Evolutionary conservation across 1,284 basidiomycete species (phyloP), one percentile per base, ranked within the genome.

Genomic region (Cryptococcus neoformans): DNA sequence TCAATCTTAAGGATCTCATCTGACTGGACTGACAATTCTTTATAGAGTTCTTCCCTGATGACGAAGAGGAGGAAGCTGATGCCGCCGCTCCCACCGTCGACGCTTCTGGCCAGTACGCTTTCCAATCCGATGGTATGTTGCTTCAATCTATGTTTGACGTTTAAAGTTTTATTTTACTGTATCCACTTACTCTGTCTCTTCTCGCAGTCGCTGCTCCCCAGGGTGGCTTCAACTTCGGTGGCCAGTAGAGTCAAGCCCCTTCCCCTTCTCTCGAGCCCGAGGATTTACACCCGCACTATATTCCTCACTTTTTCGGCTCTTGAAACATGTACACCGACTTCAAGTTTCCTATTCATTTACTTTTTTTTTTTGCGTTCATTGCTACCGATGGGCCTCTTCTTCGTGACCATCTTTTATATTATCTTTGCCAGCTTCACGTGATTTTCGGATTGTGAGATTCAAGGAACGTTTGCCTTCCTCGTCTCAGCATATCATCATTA

Each of bases 151-250:
- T 39, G n/a, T 34, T 4, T 48, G 28, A 28, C 28, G 28, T 28
- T 28, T 28, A 4, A 28, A 28, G 28, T 28, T 4, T 21, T 16
- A 4, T 36, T 38, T 4, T 8, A 11, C 40, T n/a, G 11, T 8
- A 12, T 14, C 5, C 11, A n/a, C 6, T 59, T 39, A 48, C 35
- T 17, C 16, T 60, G 45, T 55, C 51, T 58, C 58, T 50, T 21
- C 58, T 50, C 21, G 84, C 87, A 74, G 85, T 90, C 64, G 84
- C 83, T 67, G 91, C 89, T 44, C 92, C 94, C 61, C 89, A 92
- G 75, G 93, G 93, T 62, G 93, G 94, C 28, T 97, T 97, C 84
- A 91, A 85, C 75, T 97, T 97, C 73, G 90, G 79, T 57, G 49
- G 58, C 45, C 57, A 60, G 56, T 60, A 63, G 50, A 56, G 44